Evolutionary conservation across 2,329 filamentous ascomycete genomes (phyloP).

Genomic region (Mollisia scopiformis): DNA sequence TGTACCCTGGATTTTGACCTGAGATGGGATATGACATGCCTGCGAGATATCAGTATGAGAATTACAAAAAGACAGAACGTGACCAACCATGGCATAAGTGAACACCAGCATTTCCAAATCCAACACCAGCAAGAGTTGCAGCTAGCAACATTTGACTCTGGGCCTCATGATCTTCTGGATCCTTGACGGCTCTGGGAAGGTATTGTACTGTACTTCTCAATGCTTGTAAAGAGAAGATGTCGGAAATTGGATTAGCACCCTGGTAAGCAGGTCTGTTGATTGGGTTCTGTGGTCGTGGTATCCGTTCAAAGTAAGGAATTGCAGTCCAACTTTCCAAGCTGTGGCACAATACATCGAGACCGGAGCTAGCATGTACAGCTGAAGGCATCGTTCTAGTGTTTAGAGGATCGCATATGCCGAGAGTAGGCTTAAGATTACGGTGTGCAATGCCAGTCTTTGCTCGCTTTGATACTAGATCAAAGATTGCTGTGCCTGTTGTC

Average conservation of each 20-base stretch:
- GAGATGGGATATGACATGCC: constrained; percentile 98
- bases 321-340: constrained; percentile 96
- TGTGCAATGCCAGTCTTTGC: constrained; percentile 97
- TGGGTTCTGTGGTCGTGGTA: constrained; percentile 83
- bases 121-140: constrained; percentile 90
- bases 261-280: constrained; percentile 93
- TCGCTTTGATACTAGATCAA: constrained; percentile 86
- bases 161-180: constrained; percentile 90
- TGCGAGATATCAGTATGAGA: constrained; percentile 30
- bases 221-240: constrained; percentile 92
- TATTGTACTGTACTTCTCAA: constrained; percentile 87
- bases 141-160: constrained; percentile 96
- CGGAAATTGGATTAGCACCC: constrained; percentile 95
- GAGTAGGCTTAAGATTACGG: constrained; percentile 90
- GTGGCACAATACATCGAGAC: constrained; percentile 94
- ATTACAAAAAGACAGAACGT: background rate
- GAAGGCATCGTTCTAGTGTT: constrained; percentile 97
- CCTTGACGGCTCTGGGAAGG: constrained; percentile 81
- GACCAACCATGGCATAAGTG: constrained; percentile 71
- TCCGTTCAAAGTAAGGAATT: constrained; percentile 88
- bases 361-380: constrained; percentile 88
- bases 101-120: constrained; percentile 96
- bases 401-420: constrained; percentile 83
- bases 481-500: constrained; percentile 97
- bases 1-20: constrained; percentile 90